Percentiles rank a stretch among this genome's conserved stretches.
Evolutionary conservation across 345 rosid species (phyloP).

Genomic region (Draba incana): DNA sequence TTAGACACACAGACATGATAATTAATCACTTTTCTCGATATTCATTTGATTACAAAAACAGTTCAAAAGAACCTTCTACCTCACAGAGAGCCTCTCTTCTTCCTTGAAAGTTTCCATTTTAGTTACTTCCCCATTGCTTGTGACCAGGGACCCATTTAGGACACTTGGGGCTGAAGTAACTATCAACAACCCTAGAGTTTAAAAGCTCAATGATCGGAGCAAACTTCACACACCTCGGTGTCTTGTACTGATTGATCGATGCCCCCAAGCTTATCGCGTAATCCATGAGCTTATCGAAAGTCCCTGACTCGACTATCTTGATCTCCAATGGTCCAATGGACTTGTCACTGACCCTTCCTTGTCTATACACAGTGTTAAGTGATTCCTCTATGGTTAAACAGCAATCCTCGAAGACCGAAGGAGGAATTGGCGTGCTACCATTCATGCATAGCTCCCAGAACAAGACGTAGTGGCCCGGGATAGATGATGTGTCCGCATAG

Average conservation of each 20-base stretch:
- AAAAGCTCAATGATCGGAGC: slow-evolving; percentile 89
- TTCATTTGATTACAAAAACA: slow-evolving; percentile 49
- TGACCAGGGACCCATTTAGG: slow-evolving; percentile 95
- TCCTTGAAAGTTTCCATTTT: slow-evolving; percentile 25
- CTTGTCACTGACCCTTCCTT: slow-evolving; percentile 81
- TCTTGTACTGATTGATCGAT: slow-evolving; percentile 94
- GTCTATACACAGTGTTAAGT: slow-evolving; percentile 94
- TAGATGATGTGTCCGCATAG: slow-evolving; percentile 71
- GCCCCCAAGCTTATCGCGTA: slow-evolving; percentile 92
- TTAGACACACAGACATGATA: slow-evolving; percentile 36
- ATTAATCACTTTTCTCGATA: slow-evolving; percentile 24
- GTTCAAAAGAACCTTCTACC: slow-evolving; percentile 39
- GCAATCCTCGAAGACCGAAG: slow-evolving; percentile 90
- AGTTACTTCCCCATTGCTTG: slow-evolving; percentile 71
- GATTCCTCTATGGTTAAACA: slow-evolving; percentile 89
- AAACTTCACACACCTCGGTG: slow-evolving; percentile 94
- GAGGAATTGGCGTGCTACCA: slow-evolving; percentile 79
- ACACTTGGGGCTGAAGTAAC: slow-evolving; percentile 84
- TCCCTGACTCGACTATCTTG: slow-evolving; percentile 83
- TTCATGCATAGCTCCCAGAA: slow-evolving; percentile 79
- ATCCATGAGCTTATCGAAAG: slow-evolving; percentile 97
- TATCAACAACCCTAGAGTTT: slow-evolving; percentile 67
- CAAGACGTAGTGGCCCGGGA: slow-evolving; percentile 91
- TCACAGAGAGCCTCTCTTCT: slow-evolving; percentile 21
- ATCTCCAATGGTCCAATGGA: slow-evolving; percentile 95